Evolutionary conservation across 208 protist genomes (phyloP), one percentile per base, ranked within the genome.

Genomic region (Plasmodiophora brassicae): DNA sequence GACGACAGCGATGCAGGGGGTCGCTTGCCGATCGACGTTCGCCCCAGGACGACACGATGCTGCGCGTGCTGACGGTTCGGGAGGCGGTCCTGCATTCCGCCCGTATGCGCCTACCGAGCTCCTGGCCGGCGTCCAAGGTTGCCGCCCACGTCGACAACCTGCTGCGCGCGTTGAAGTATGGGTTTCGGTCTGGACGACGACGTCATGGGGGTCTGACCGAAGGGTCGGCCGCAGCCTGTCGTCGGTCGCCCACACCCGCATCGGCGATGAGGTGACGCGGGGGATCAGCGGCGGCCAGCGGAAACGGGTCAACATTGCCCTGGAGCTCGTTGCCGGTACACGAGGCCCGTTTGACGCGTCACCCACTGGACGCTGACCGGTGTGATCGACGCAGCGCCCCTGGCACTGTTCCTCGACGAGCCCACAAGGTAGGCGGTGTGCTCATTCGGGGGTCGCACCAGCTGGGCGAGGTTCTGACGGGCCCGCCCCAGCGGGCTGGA

Each of bases 401-500:
- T 28, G 22, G 53, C 78, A 8, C 20, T 88, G 22, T 88, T 88
- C 65, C 46, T 88, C 5, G 85, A 88, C 46, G 85, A 88, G 60
- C 85, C 85, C n/a, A 88, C 85, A 25, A 46, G n/a, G n/a, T n/a
- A n/a, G n/a, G n/a, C n/a, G n/a, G n/a, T n/a, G n/a, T n/a, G n/a
- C n/a, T n/a, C n/a, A n/a, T n/a, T n/a, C n/a, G n/a, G n/a, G n/a
- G n/a, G n/a, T n/a, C n/a, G n/a, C n/a, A n/a, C n/a, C n/a, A n/a
- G n/a, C n/a, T n/a, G n/a, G n/a, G n/a, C n/a, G n/a, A n/a, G n/a
- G n/a, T n/a, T n/a, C n/a, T n/a, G n/a, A n/a, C n/a, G n/a, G n/a
- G n/a, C n/a, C n/a, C n/a, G n/a, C n/a, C n/a, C n/a, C n/a, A n/a
- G 32, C 32, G 87, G 87, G 20, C 86, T 89, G 41, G 87, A 88